These are phyloP conservation scores for Gonapodya prolifera DNA, from an alignment of 192 early-diverging fungal genomes.

Conservation along the genomic window DNA sequence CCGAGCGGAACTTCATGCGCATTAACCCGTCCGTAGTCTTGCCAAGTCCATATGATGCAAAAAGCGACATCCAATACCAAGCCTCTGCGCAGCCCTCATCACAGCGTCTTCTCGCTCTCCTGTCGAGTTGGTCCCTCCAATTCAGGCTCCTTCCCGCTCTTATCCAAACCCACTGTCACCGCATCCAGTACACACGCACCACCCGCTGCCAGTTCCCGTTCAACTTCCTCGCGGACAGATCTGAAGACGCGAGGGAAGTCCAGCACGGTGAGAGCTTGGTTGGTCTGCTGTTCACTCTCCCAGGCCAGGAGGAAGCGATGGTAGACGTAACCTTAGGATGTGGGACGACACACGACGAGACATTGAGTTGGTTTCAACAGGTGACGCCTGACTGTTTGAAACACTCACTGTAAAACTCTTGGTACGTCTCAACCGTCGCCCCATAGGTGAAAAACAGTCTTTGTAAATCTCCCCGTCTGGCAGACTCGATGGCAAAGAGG, in stretches of 20 bases:
- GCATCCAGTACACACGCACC: background rate
- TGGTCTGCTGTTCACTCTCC: background rate
- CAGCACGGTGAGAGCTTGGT: background rate
- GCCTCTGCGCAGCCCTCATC: background rate
- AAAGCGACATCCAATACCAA: no score
- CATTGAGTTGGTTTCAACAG: no score
- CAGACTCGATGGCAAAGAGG: slow-evolving; percentile 39
- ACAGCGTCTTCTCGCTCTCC: background rate
- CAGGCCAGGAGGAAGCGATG: background rate
- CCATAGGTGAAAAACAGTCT: slow-evolving; percentile 47
- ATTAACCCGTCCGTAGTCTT: no score
- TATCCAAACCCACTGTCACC: no score
- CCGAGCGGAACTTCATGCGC: no score
- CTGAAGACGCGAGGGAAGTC: background rate
- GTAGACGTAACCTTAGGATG: background rate
- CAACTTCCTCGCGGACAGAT: background rate
- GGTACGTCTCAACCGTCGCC: slow-evolving; percentile 34
- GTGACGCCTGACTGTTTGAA: no score
- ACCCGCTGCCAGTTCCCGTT: background rate
- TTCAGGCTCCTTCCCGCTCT: background rate
- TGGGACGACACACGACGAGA: no score
- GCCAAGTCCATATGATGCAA: no score
- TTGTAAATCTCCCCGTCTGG: slow-evolving; percentile 52
- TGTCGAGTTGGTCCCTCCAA: no score
- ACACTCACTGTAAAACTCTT: slow-evolving; percentile 63